A percentile compares a stretch with the other conserved stretches of the same genome.
Evolutionary conservation across 2,329 filamentous ascomycete species (phyloP).

Genomic region (Claviceps pazoutovae): DNA sequence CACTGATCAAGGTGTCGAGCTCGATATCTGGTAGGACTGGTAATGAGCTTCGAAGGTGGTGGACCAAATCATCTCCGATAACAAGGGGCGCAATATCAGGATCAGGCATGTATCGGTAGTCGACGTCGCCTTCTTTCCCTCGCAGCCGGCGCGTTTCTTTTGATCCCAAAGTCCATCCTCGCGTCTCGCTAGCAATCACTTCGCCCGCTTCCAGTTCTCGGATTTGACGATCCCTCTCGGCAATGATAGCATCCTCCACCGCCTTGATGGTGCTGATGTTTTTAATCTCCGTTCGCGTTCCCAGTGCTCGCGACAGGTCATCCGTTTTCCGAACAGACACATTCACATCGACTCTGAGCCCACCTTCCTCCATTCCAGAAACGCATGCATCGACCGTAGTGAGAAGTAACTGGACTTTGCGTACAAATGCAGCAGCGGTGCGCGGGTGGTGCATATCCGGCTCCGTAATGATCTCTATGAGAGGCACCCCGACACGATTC

Average conservation of each 20-base stretch:
- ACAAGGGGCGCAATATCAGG: constrained; percentile 73
- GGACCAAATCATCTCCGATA: constrained; percentile 56
- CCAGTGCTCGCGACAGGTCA: constrained; percentile 37
- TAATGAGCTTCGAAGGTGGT: constrained; percentile 46
- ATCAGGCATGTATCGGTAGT: constrained; percentile 98
- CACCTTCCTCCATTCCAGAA: constrained; percentile 84
- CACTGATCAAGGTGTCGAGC: constrained; percentile 43
- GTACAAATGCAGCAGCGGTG: constrained; percentile 76
- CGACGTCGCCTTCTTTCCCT: constrained; percentile 91
- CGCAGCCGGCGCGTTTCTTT: constrained; percentile 69
- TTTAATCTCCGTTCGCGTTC: constrained; percentile 91
- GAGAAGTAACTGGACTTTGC: constrained; percentile 74
- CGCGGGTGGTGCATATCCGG: constrained; percentile 78
- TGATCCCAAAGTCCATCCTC: constrained; percentile 80
- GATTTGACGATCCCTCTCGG: constrained; percentile 84
- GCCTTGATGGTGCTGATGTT: constrained; percentile 91
- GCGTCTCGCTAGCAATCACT: constrained; percentile 67
- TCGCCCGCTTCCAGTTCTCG: constrained; percentile 62
- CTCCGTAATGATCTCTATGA: constrained; percentile 90
- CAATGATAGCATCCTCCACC: constrained; percentile 85
- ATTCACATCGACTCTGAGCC: constrained; percentile 85
- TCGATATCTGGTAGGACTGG: constrained; percentile 61
- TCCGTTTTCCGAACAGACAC: constrained; percentile 62
- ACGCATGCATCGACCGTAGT: constrained; percentile 73
- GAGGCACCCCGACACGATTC: constrained; percentile 78